These are phyloP conservation scores for Plasmodium yoelii DNA, from an alignment of 169 alveolate genomes.

Conservation along the genomic window DNA sequence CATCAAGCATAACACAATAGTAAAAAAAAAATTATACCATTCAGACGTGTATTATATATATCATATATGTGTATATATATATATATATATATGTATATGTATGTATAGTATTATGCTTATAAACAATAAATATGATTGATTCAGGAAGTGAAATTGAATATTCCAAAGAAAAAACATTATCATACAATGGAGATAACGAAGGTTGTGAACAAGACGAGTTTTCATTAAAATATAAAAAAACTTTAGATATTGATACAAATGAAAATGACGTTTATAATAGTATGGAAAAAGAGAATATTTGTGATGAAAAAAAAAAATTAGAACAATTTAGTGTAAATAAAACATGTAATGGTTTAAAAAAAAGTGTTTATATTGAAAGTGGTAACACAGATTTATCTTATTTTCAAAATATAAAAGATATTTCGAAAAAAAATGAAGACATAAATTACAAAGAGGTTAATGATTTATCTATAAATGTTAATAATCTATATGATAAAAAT, in stretches of 20 bases:
- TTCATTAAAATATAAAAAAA: neutral
- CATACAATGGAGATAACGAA: slow-evolving; percentile 16
- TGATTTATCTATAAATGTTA: neutral
- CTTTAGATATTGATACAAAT: neutral
- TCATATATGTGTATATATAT: neutral
- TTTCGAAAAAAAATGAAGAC: slow-evolving; percentile 2
- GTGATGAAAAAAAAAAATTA: neutral
- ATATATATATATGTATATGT: slow-evolving; percentile 9
- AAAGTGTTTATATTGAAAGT: neutral
- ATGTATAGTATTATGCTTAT: neutral
- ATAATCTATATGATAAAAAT: slow-evolving; percentile 18
- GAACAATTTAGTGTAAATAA: neutral
- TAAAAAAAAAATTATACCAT: too few relatives aligned
- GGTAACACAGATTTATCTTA: too few relatives aligned
- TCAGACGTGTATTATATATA: neutral
- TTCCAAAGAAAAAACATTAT: slow-evolving; percentile 38
- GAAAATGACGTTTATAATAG: neutral
- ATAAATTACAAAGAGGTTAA: neutral
- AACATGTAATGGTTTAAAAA: neutral
- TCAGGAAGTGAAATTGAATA: slow-evolving; percentile 24
- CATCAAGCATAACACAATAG: too few relatives aligned
- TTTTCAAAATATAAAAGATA: neutral
- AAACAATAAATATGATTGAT: slow-evolving; percentile 18
- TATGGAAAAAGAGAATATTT: slow-evolving; percentile 12
- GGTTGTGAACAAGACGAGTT: neutral